Base-by-base conservation (phyloP, 1,284 basidiomycete genomes). In the Ustilago trichophora region DNA sequence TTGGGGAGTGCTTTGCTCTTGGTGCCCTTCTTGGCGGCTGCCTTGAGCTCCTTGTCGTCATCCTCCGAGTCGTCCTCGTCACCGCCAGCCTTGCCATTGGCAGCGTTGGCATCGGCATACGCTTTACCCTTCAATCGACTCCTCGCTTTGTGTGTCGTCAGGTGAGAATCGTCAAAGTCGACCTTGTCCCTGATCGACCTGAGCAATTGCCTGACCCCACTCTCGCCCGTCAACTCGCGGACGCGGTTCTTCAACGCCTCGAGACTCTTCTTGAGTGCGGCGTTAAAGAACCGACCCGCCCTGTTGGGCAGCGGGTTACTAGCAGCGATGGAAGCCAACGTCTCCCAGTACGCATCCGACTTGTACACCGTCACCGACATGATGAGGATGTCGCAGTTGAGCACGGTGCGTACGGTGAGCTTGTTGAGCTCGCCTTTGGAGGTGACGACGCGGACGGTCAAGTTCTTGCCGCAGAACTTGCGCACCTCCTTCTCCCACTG, bases 401-500 rank as follows among this genome's bases (percentile, higher is more conserved):
- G 85, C 22, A 95, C 84, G 12, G 89, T 86, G 67, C 90, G 85
- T 66, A 97, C 87, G n/a, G 87, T 91, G 19, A 88, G 83, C 10
- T 84, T 82, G 76, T 93, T 92, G 51, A 97, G 83, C 69, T 91
- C 89, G 3, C 86, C 80, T 40, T 89, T 88, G 2, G 87, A 89
- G 16, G 88, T 87, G 50, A 96, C 85, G 22, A 89, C 85, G 50
- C 90, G 85, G 32, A 90, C 84, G 34, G 87, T 87, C 82, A 90
- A 88, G 35, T 87, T 71, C 24, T 54, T 85, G 3, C 86, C 85
- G 2, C 87, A 87, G 83, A 97, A 97, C 80, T 94, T 93, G 72
- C 84, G 82, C 36, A 91, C 88, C 80, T 97, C 93, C 12, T 88
- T 90, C 18, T 87, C 87, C 94, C 93, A 97, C 79, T 97, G 93